phyloP scores from a whole-genome alignment of 441 rosid species.

The Adansonia gregorii region DNA sequence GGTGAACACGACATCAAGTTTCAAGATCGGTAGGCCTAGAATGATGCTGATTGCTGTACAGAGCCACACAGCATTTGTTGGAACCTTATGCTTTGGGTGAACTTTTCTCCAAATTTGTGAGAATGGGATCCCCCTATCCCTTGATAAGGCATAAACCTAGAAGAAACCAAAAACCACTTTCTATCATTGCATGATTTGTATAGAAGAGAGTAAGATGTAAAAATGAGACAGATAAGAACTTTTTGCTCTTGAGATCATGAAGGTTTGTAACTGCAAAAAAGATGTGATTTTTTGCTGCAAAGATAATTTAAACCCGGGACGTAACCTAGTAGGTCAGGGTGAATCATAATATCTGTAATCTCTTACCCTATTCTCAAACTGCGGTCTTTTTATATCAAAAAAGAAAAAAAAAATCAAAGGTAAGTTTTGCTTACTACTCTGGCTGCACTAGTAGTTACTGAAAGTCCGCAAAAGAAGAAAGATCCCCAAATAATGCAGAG shows the following conservation, averaged over 20 bases:
- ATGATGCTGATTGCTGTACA: constrained; percentile 55
- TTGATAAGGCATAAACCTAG: constrained; percentile 63
- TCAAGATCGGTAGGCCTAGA: constrained; percentile 62
- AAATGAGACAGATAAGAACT: not conserved
- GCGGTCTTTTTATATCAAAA: no score
- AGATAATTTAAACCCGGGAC: not conserved
- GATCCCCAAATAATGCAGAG: constrained; percentile 65
- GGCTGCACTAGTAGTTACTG: constrained; percentile 59
- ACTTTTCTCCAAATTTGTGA: constrained; percentile 54
- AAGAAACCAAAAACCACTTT: not conserved
- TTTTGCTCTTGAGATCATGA: not conserved
- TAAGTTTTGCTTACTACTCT: constrained; percentile 47
- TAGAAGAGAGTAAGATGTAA: not conserved
- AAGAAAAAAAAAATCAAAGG: no score
- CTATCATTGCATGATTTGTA: not conserved
- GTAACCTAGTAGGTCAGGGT: no score
- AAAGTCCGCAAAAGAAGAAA: constrained; percentile 68
- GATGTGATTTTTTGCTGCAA: not conserved
- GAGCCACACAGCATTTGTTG: constrained; percentile 64
- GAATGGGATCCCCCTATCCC: constrained; percentile 59
- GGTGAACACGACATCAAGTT: constrained; percentile 55
- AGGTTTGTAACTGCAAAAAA: not conserved
- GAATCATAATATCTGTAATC: no score
- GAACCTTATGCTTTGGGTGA: constrained; percentile 59
- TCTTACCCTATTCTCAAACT: no score